phyloP scores from a whole-genome alignment of 805 yeast species.

The Hanseniaspora clermontiae region DNA sequence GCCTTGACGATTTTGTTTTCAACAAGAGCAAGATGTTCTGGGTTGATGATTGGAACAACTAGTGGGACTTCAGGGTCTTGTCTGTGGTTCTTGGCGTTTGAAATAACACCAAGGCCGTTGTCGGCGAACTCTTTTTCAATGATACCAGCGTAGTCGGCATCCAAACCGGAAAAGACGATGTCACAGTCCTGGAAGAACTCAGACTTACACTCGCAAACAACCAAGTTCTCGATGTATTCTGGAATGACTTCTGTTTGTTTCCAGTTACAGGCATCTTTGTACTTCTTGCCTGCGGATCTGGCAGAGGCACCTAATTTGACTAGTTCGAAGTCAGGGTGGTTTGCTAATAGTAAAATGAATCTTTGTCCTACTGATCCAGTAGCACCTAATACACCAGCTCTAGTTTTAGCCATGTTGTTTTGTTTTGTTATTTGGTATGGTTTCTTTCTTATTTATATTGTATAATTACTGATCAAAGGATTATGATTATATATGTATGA shows the following conservation, averaged over 20 bases:
- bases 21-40: slow-evolving; percentile 72
- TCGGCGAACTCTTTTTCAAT: slow-evolving; percentile 77
- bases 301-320: slow-evolving; percentile 81
- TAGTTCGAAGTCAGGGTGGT: slow-evolving; percentile 84
- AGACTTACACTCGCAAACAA: slow-evolving; percentile 66
- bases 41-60: slow-evolving; percentile 88
- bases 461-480: too few species aligned
- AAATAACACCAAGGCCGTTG: slow-evolving; percentile 70
- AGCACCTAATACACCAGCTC: slow-evolving; percentile 88
- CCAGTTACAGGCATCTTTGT: slow-evolving; percentile 82
- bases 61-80: slow-evolving; percentile 78
- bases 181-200: slow-evolving; percentile 79
- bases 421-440: background rate
- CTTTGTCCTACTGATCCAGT: slow-evolving; percentile 98
- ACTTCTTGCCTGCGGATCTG: slow-evolving; percentile 84
- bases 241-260: slow-evolving; percentile 83
- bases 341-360: slow-evolving; percentile 67
- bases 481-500: too few species aligned
- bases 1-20: slow-evolving; percentile 46
- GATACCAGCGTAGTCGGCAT: slow-evolving; percentile 83
- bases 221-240: slow-evolving; percentile 42
- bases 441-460: too few species aligned
- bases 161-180: slow-evolving; percentile 87
- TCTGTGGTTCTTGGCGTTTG: slow-evolving; percentile 94
- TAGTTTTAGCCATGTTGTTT: slow-evolving; percentile 22